Conservation (phyloP, 768 basidiomycete species). For the Phlebiopsis gigantea region DNA sequence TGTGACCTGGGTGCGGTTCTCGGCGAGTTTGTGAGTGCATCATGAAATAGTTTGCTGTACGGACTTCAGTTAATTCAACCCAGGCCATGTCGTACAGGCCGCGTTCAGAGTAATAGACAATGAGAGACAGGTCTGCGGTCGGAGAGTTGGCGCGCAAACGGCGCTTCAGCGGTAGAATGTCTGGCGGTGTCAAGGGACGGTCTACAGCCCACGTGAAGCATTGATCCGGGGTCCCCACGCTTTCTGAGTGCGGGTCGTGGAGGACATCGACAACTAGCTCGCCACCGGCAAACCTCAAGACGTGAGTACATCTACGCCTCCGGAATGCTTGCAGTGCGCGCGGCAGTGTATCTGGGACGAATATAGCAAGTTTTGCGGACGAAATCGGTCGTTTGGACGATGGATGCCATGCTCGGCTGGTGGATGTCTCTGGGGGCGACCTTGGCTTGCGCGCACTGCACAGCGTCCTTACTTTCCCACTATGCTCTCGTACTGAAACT, state of each 20-base stretch:
- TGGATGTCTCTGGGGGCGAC: slow-evolving; percentile 37
- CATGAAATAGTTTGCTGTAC: slow-evolving; percentile 15
- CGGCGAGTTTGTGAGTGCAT: slow-evolving; percentile 24
- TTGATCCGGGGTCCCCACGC: slow-evolving; percentile 5
- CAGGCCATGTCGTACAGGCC: slow-evolving; percentile 11
- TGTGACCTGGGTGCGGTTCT: slow-evolving; percentile 37
- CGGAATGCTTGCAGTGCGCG: background rate
- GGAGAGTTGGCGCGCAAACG: no score
- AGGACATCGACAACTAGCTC: slow-evolving; percentile 22
- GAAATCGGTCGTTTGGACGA: slow-evolving; percentile 16
- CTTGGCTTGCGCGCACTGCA: background rate
- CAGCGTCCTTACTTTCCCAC: background rate
- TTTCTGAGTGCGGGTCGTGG: background rate
- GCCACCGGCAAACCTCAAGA: slow-evolving; percentile 28
- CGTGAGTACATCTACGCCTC: slow-evolving; percentile 30
- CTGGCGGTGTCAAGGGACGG: background rate
- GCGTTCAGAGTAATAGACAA: no score
- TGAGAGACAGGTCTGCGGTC: no score
- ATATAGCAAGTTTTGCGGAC: slow-evolving; percentile 8
- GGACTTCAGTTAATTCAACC: slow-evolving; percentile 23
- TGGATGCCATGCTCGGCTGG: slow-evolving; percentile 42
- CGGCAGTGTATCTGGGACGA: background rate
- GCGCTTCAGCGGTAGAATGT: background rate
- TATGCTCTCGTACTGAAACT: slow-evolving; percentile 6
- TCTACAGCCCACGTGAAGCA: background rate